phyloP scores from a whole-genome alignment of 176 grass and related monocot genomes.

The Tillandsia fasciculata region DNA sequence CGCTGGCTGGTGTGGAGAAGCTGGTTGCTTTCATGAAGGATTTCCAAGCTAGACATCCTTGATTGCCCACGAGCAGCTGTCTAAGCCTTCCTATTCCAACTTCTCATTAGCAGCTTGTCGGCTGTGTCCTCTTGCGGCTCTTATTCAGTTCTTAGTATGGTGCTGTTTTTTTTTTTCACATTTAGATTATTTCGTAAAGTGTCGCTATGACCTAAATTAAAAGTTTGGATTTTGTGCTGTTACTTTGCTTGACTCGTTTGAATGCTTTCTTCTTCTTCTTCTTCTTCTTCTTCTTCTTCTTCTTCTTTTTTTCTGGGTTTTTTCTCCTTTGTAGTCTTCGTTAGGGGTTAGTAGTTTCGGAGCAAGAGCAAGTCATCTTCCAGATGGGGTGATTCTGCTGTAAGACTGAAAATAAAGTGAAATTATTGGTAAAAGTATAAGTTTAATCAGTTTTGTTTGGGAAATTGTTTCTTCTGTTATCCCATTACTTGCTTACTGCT shows the following conservation, averaged over 20 bases:
- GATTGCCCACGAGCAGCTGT: background rate
- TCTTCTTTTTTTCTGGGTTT: background rate
- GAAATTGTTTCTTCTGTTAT: too few species aligned
- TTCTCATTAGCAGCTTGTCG: background rate
- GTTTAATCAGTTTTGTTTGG: too few species aligned
- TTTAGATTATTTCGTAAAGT: background rate
- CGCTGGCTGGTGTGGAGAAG: slow-evolving; percentile 71
- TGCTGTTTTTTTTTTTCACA: background rate
- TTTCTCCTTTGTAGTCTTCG: background rate
- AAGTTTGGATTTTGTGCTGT: background rate
- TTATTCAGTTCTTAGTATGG: background rate
- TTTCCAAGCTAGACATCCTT: slow-evolving; percentile 90
- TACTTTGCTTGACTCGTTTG: background rate
- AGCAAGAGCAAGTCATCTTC: too few species aligned
- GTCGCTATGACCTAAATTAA: background rate
- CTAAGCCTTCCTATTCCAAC: background rate
- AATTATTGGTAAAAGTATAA: too few species aligned
- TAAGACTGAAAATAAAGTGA: too few species aligned
- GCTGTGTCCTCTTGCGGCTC: background rate
- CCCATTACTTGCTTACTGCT: too few species aligned
- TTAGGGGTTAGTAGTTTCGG: too few species aligned
- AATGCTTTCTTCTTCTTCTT: background rate
- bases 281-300: background rate
- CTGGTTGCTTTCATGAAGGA: slow-evolving; percentile 96
- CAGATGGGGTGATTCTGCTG: too few species aligned